These are phyloP conservation scores for Haplosporangium sp. DNA, from an alignment of 371 early-diverging fungal species.

Conservation along the genomic window DNA sequence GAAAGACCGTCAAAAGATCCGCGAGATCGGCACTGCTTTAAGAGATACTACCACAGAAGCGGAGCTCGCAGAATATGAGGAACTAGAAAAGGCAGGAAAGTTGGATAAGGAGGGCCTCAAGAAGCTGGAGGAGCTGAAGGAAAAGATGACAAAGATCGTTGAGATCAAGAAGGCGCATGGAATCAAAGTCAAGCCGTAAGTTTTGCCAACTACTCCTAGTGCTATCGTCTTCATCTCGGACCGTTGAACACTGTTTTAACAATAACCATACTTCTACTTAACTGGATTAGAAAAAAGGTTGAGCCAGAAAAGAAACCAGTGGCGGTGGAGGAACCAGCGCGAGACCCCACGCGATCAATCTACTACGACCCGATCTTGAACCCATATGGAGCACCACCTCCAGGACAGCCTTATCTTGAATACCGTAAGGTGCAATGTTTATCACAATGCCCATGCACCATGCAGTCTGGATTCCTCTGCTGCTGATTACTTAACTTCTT, in stretches of 20 bases:
- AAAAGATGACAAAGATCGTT: slow-evolving; percentile 59
- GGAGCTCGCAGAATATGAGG: slow-evolving; percentile 62
- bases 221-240: no score
- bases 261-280: background rate
- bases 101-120: slow-evolving; percentile 63
- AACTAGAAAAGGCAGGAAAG: slow-evolving; percentile 60
- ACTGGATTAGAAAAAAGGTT: slow-evolving; percentile 28
- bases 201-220: background rate
- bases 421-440: slow-evolving; percentile 29
- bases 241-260: background rate
- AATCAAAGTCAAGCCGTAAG: slow-evolving; percentile 48
- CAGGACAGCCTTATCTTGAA: slow-evolving; percentile 56
- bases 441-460: no score
- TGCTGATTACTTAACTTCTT: background rate
- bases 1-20: slow-evolving; percentile 66
- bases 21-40: slow-evolving; percentile 63
- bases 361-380: slow-evolving; percentile 57
- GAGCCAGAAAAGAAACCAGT: slow-evolving; percentile 28
- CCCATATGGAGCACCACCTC: slow-evolving; percentile 58
- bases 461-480: background rate
- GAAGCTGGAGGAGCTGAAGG: slow-evolving; percentile 59
- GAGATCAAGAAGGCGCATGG: slow-evolving; percentile 61
- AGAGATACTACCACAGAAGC: slow-evolving; percentile 61
- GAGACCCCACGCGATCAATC: slow-evolving; percentile 56
- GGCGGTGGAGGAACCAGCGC: slow-evolving; percentile 25